Base-by-base conservation (phyloP, 1,284 basidiomycete genomes). In the Rhodotorula sp. region DNA sequence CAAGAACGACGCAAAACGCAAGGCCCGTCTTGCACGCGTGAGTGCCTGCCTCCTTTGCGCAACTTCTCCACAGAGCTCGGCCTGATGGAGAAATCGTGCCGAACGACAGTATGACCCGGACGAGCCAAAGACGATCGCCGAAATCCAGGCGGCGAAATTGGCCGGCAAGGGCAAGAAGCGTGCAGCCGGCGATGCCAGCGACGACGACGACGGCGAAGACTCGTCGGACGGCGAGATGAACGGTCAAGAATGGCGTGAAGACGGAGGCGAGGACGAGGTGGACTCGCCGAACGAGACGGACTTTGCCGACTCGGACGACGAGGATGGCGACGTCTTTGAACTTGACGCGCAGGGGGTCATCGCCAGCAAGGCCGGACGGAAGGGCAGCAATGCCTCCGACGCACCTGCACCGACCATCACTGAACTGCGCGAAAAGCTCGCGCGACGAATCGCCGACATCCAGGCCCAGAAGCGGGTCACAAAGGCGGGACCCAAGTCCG, bases 1-100 rank as follows among this genome's bases (percentile, higher is more conserved):
- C 20, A 76, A 76, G 68, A 70, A 57, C 56, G 70, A 76, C 81
- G 90, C 90, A 2, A 88, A 91, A 34, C 91, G 90, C 81, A 91
- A 91, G 79, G 91, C 91, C 2, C 91, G 90, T 80, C 86, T 88
- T 62, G 90, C 91, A 67, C 94, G 93, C 87, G 93, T 92, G 69
- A 47, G 84, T 51, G 56, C 34, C 58, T 47, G 26, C 34, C 29
- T 62, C 31, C 14, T 39, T 31, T 12, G 10, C 8, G 10, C 7
- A 8, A 34, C 34, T 34, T 6, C 8, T 34, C 8, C 34, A 34
- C 34, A 34, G 34, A 34, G 34, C 34, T 34, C 34, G 34, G 5
- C 5, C 39, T 43, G 39, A 43, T 43, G 39, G 39, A 14, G 39
- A 2, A 14, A 2, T 43, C 39, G 39, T 14, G 54, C 54, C 23